Conservation (phyloP, 306 rosid species). For the Vigna angularis region DNA sequence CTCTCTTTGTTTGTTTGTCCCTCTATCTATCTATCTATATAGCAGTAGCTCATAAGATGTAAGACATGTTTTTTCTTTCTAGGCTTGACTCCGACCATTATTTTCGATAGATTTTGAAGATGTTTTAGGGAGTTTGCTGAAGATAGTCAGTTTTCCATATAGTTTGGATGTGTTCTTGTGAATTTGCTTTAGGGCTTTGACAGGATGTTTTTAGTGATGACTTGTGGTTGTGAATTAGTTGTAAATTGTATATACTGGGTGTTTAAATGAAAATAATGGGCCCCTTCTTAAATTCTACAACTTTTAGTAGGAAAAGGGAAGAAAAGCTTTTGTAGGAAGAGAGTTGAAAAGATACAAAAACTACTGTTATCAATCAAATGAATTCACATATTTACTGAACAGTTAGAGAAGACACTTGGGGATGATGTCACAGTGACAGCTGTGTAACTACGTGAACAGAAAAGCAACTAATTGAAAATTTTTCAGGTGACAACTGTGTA, state of each 20-base stretch:
- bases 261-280: neutral
- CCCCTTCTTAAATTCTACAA: neutral
- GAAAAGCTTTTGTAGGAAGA: neutral
- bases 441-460: too few species aligned
- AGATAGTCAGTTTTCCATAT: neutral
- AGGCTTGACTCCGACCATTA: neutral
- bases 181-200: neutral
- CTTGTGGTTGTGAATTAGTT: neutral
- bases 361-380: too few species aligned
- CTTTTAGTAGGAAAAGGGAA: neutral
- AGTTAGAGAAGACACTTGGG: too few species aligned
- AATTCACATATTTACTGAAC: too few species aligned
- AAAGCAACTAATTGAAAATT: too few species aligned
- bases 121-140: neutral
- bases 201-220: neutral
- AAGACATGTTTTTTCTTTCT: neutral
- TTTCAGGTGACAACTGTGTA: too few species aligned
- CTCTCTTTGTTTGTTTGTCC: neutral
- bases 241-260: neutral
- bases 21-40: neutral
- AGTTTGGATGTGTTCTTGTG: constrained; percentile 15
- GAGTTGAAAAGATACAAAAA: too few species aligned
- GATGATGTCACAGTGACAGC: too few species aligned
- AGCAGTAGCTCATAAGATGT: neutral
- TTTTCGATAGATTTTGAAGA: neutral